phyloP scores from a whole-genome alignment of 2,329 filamentous ascomycete species.

The Nigrospora osmanthi region DNA sequence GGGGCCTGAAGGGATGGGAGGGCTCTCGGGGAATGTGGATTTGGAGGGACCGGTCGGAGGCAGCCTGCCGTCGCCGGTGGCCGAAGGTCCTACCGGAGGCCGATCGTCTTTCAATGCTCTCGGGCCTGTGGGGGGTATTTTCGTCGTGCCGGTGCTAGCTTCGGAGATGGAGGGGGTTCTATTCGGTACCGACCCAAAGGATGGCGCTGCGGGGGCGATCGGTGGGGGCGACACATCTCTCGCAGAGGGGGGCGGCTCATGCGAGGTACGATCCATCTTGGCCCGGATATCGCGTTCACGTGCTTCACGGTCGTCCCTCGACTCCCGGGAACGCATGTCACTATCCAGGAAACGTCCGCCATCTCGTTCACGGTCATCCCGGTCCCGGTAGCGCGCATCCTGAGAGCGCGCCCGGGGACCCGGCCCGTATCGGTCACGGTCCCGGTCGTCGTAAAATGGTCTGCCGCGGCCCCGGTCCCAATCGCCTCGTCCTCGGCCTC shows the following conservation, averaged over 20 bases:
- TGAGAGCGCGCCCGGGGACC: constrained; percentile 57
- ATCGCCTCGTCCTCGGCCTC: constrained; percentile 43
- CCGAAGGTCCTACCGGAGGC: constrained; percentile 30
- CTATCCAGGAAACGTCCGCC: constrained; percentile 23
- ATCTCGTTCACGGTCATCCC: constrained; percentile 30
- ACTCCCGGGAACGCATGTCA: constrained; percentile 31
- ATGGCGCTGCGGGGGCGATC: constrained; percentile 48
- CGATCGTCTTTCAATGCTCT: constrained; percentile 43
- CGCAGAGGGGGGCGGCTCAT: constrained; percentile 36
- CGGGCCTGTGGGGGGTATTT: constrained; percentile 45
- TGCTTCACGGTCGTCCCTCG: constrained; percentile 43
- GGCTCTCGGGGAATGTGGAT: constrained; percentile 30
- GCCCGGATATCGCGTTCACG: constrained; percentile 28
- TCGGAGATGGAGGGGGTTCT: constrained; percentile 29
- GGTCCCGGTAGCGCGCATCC: constrained; percentile 52
- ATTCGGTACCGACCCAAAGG: constrained; percentile 47
- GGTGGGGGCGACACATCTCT: constrained; percentile 51
- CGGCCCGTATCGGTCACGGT: constrained; percentile 41
- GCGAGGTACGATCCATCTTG: constrained; percentile 43
- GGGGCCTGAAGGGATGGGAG: constrained; percentile 44
- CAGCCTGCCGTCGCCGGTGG: constrained; percentile 24
- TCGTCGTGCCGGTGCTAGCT: constrained; percentile 29
- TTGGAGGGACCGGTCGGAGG: constrained; percentile 36
- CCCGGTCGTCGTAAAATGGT: constrained; percentile 54
- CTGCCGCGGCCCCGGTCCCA: constrained; percentile 42